Conservation (phyloP, 2,329 filamentous ascomycete genomes). For the Waltergamsia citrina region DNA sequence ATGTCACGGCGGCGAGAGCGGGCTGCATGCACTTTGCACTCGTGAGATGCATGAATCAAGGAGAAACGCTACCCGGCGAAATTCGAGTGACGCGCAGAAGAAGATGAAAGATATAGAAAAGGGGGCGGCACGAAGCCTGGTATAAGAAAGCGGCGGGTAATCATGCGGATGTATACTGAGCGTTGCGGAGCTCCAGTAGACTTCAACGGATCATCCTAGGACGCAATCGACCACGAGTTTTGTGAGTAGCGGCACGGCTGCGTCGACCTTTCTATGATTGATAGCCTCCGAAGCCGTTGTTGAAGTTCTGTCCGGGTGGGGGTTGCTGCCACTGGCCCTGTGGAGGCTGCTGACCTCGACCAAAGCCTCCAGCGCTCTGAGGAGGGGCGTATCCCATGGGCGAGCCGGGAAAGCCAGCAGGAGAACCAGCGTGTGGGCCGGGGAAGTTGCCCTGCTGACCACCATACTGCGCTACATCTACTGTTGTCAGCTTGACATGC, state of each 20-base stretch:
- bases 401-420: constrained; percentile 53
- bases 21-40: too few species aligned
- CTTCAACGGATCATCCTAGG: constrained; percentile 4
- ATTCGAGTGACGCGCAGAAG: too few species aligned
- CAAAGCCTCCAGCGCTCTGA: constrained; percentile 75
- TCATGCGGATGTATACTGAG: constrained; percentile 11
- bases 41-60: background rate
- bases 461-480: constrained; percentile 38
- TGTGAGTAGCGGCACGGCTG: background rate
- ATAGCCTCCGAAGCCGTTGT: constrained; percentile 53
- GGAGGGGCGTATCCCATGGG: constrained; percentile 64
- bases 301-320: constrained; percentile 45
- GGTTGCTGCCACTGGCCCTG: constrained; percentile 43
- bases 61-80: constrained; percentile 5
- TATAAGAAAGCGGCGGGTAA: background rate
- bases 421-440: constrained; percentile 51
- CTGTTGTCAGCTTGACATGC: constrained; percentile 13
- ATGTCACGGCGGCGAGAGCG: constrained; percentile 1
- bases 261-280: constrained; percentile 37
- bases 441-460: constrained; percentile 61
- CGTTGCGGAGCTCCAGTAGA: constrained; percentile 9
- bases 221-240: background rate
- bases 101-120: constrained; percentile 10
- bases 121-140: background rate
- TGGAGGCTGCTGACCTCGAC: constrained; percentile 58